Conservation (phyloP, 768 basidiomycete species). For the Hericium rajendrae region DNA sequence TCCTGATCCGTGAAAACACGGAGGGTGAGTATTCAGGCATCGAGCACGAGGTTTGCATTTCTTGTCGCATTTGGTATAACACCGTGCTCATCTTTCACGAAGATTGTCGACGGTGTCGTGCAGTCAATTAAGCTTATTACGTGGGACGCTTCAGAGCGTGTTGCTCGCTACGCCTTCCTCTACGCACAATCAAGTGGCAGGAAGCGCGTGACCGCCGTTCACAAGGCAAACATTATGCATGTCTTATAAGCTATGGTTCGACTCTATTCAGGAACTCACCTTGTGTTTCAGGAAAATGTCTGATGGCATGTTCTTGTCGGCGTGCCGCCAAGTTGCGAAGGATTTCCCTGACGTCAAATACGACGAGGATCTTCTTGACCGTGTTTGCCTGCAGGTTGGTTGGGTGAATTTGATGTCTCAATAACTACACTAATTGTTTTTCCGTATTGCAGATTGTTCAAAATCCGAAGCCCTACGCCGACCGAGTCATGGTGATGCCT, state of each 20-base stretch:
- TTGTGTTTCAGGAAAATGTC: conserved; percentile 87
- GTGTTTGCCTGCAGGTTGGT: conserved; percentile 82
- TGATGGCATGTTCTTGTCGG: conserved; percentile 98
- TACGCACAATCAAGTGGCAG: conserved; percentile 86
- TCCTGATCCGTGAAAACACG: conserved; percentile 98
- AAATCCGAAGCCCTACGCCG: conserved; percentile 87
- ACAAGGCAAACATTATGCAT: conserved; percentile 99
- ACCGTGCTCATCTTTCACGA: conserved; percentile 4
- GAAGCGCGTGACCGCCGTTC: conserved; percentile 93
- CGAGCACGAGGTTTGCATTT: conserved; percentile 78
- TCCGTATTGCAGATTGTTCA: conserved; percentile 56
- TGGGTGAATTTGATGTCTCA: background rate
- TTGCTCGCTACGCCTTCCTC: conserved; percentile 97
- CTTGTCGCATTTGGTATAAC: conserved; percentile 1
- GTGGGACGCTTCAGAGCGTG: conserved; percentile 96
- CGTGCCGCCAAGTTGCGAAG: conserved; percentile 92
- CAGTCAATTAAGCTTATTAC: conserved; percentile 99
- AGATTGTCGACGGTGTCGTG: conserved; percentile 95
- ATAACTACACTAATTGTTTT: background rate
- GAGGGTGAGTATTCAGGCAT: conserved; percentile 99
- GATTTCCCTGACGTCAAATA: conserved; percentile 90
- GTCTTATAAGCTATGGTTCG: conserved; percentile 3
- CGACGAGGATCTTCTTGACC: conserved; percentile 95
- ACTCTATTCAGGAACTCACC: conserved; percentile 4
- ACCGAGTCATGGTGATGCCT: conserved; percentile 99